Base-by-base conservation (phyloP, 108 stramenopile species). In the Chaetoceros muelleri region DNA sequence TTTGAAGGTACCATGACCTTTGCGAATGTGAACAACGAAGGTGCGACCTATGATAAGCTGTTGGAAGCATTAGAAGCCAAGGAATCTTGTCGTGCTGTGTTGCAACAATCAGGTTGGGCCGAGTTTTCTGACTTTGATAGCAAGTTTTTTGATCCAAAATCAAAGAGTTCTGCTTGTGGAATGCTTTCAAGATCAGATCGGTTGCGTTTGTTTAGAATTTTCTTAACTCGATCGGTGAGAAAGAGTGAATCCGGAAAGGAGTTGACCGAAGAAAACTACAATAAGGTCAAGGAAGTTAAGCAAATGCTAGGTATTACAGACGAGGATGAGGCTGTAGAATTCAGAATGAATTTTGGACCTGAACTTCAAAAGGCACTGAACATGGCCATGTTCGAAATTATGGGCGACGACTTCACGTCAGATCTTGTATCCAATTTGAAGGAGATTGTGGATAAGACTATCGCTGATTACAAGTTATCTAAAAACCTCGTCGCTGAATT, bases 21-120 rank as follows among this genome's bases (percentile, higher is more conserved):
- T 64, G 74, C 79, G 23, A 71, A 78, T 28, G 87, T 85, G 44
- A 84, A 86, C 60, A 85, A 87, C 60, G 84, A 81, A 47, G 86
- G 72, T 2, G 84, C 82, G 10, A 74, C 81, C 2, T 87, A 80
- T 56, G 73, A 77, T 52, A 72, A 79, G 44, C 64, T 87, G 2
- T 46, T 79, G 40, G 83, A 85, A 57, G 76, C 79, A 18, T 72
- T 90, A 31, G 77, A 80, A 2, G 83, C 85, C 13, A 85, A 84
- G 60, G 64, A 84, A 45, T 67, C 71, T 7, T 72, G 84, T 31
- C 70, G 75, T 60, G 55, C 64, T 0, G 78, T 90, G 30, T 63
- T 86, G 31, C 63, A 51, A 25, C 63, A 76, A 44, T 81, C 83
- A 30, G 84, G 85, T 26, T 90, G 83, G 84, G 67, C 64, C 22